Percentiles rank a stretch among this genome's conserved stretches.
Conservation (phyloP, 768 basidiomycete species). For the Suillus discolor region DNA sequence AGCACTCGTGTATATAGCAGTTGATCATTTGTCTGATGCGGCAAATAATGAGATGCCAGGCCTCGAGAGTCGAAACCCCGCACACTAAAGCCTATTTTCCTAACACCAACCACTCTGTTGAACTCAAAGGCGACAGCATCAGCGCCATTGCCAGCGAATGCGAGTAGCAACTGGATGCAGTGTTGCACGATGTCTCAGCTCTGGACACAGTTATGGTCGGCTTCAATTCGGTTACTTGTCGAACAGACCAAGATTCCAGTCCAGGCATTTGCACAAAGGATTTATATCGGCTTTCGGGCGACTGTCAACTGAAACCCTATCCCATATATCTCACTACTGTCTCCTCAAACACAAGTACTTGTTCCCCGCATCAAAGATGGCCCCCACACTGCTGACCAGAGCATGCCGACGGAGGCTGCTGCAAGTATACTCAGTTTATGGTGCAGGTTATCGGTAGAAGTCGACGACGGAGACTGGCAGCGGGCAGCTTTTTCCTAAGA, state of each 20-base stretch:
- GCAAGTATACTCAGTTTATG: conserved; percentile 46
- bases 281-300: conserved; percentile 34
- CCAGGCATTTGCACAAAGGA: conserved; percentile 22
- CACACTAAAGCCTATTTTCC: neutral
- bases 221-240: conserved; percentile 14
- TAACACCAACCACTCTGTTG: conserved; percentile 16
- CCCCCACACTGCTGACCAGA: conserved; percentile 40
- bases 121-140: conserved; percentile 16
- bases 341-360: conserved; percentile 24
- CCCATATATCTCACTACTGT: conserved; percentile 49
- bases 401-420: conserved; percentile 41
- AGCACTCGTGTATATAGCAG: neutral
- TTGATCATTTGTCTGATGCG: neutral
- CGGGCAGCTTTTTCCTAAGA: neutral
- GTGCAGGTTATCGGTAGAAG: conserved; percentile 40
- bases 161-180: conserved; percentile 18
- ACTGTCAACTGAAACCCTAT: conserved; percentile 48
- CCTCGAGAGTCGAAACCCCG: neutral
- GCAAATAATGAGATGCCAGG: neutral
- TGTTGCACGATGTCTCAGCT: conserved; percentile 15
- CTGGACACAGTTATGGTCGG: conserved; percentile 19
- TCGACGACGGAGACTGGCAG: neutral
- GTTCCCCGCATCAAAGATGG: conserved; percentile 27
- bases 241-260: conserved; percentile 18
- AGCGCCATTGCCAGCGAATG: conserved; percentile 18